These are phyloP conservation scores for Cystoderma amianthinum DNA, from an alignment of 768 basidiomycete genomes.

Conservation along the genomic window DNA sequence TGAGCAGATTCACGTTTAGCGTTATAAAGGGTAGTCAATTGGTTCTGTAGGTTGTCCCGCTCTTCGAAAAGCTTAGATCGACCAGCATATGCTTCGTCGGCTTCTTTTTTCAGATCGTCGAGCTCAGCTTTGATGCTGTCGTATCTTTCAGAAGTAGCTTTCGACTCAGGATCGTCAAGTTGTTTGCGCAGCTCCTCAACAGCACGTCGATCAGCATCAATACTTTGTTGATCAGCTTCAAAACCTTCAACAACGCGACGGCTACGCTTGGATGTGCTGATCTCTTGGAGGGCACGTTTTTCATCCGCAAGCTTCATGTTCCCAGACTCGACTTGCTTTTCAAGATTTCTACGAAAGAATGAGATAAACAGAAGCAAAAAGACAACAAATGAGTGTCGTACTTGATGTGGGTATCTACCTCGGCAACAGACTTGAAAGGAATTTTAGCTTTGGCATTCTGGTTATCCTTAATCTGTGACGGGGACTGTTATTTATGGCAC, in stretches of 20 bases:
- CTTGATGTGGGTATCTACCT: slow-evolving; percentile 86
- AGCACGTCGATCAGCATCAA: slow-evolving; percentile 68
- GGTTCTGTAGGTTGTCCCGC: slow-evolving; percentile 63
- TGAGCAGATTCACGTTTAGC: slow-evolving; percentile 71
- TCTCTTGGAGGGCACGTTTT: slow-evolving; percentile 91
- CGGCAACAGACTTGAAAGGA: slow-evolving; percentile 73
- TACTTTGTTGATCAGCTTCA: slow-evolving; percentile 69
- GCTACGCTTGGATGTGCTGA: slow-evolving; percentile 62
- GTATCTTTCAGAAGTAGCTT: slow-evolving; percentile 74
- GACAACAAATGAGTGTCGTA: slow-evolving; percentile 26
- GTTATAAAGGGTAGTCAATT: slow-evolving; percentile 64
- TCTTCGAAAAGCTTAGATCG: slow-evolving; percentile 84
- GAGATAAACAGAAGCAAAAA: slow-evolving; percentile 2
- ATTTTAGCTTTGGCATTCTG: slow-evolving; percentile 75
- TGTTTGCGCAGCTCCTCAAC: slow-evolving; percentile 78
- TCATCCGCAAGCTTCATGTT: slow-evolving; percentile 90
- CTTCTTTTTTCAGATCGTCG: slow-evolving; percentile 78
- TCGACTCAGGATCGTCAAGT: slow-evolving; percentile 86
- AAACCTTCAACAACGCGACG: slow-evolving; percentile 77
- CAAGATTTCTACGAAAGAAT: slow-evolving; percentile 52
- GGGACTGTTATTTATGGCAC: slow-evolving; percentile 3
- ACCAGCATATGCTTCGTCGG: slow-evolving; percentile 77
- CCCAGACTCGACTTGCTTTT: slow-evolving; percentile 90
- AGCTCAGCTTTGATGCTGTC: slow-evolving; percentile 81
- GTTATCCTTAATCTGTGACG: slow-evolving; percentile 72